These are phyloP conservation scores for Cubamyces lactineus DNA, from an alignment of 768 basidiomycete species.

Conservation along the genomic window DNA sequence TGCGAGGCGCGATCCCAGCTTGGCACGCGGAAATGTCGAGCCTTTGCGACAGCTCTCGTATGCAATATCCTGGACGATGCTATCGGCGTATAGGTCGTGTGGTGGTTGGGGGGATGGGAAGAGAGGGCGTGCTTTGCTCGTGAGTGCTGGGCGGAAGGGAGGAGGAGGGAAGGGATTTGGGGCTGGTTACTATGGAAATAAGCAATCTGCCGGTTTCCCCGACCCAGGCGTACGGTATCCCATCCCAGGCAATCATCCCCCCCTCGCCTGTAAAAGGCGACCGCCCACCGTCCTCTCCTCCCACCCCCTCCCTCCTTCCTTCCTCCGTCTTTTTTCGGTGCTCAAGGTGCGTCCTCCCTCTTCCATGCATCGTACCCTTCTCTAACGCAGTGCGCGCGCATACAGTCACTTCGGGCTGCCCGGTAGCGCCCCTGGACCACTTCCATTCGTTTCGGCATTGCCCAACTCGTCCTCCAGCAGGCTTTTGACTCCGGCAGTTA, in stretches of 20 bases:
- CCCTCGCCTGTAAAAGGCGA: constrained; percentile 20
- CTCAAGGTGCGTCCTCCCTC: constrained; percentile 20
- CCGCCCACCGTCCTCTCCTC: constrained; percentile 10
- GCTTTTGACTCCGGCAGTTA: constrained; percentile 31
- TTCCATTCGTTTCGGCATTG: constrained; percentile 31
- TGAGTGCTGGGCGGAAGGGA: not conserved
- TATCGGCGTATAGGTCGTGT: too few species aligned
- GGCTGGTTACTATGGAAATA: constrained; percentile 24
- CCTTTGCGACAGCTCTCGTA: not conserved
- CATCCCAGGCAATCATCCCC: constrained; percentile 20
- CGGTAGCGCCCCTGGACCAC: constrained; percentile 64
- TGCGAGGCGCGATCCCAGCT: not conserved
- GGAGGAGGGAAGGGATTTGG: not conserved
- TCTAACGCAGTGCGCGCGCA: constrained; percentile 10
- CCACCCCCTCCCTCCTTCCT: constrained; percentile 24
- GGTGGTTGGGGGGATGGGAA: not conserved
- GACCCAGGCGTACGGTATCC: constrained; percentile 22
- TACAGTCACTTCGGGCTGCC: constrained; percentile 67
- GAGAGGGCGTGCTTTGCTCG: not conserved
- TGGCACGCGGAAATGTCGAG: not conserved
- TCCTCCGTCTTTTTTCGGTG: constrained; percentile 28
- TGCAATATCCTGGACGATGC: not conserved
- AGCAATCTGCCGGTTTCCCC: constrained; percentile 31
- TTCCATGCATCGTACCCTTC: constrained; percentile 7
- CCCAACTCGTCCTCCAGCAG: constrained; percentile 32